Evolutionary conservation across 257 asterid species (phyloP), one percentile per base, ranked within the genome.

Genomic region (Sherardia arvensis): DNA sequence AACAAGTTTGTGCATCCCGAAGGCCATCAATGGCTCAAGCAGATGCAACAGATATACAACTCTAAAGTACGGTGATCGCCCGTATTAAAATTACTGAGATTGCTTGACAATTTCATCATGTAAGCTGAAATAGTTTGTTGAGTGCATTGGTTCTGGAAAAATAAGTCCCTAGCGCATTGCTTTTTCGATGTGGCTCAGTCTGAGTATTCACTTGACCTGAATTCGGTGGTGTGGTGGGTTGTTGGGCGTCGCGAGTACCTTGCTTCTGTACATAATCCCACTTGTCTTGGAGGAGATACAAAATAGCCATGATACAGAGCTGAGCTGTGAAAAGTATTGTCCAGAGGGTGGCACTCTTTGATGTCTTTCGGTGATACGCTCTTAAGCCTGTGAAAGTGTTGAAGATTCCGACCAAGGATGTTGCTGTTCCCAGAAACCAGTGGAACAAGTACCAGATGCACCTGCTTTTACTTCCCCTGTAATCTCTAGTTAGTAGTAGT

Each of bases 251-350:
- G 26, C 34, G 54, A 5, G 10, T 18, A 47, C 91, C 89, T 81
- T 91, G 95, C 68, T 72, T 79, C 57, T 75, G 77, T 1, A 88
- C 76, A 63, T 91, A 84, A 43, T 88, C 86, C 98, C 95, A 91
- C 70, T 88, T 88, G 68, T 88, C 96, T 83, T 86, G 98, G 30
- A 86, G 76, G 59, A 91, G 90, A 66, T 84, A 91, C 61, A 84
- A 72, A 45, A 91, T 55, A 4, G 78, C 73, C 98, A 88, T 91
- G 73, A 88, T 76, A 59, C 82, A 80, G 5, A 91, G 76, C 59
- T 91, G 95, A 56, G 88, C 81, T 62, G 96, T 83, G 81, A 86
- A 88, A 61, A 88, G 65, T 59, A 81, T 59, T 25, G 81, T 75
- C 91, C 87, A 88, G 64, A 84, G 82, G 8, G 66, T 73, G 62